phyloP scores from a whole-genome alignment of 2,329 filamentous ascomycete genomes.

The Talaromyces sp. region DNA sequence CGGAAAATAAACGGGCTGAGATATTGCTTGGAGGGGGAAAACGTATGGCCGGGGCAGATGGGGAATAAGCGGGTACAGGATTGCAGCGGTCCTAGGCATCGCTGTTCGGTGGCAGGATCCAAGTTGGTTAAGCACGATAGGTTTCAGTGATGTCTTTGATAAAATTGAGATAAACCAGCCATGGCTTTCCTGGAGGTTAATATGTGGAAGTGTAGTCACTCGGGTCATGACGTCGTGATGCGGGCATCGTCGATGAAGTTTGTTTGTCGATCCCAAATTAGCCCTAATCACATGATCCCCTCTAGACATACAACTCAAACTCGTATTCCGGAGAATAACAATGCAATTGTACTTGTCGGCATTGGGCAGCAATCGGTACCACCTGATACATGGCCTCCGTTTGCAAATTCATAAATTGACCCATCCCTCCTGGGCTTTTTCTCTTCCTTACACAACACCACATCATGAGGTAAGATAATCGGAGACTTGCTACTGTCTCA shows the following conservation, averaged over 20 bases:
- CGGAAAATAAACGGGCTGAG: slow-evolving; percentile 13
- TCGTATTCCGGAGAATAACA: not conserved
- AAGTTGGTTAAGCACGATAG: not conserved
- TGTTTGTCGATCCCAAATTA: not conserved
- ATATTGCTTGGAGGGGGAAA: slow-evolving; percentile 15
- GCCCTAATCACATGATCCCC: not conserved
- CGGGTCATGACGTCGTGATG: not conserved
- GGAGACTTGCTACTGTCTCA: not conserved
- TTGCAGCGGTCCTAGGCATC: slow-evolving; percentile 7
- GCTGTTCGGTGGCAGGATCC: not conserved
- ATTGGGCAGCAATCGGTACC: not conserved
- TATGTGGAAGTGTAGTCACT: not conserved
- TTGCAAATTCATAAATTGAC: not conserved
- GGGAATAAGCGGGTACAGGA: slow-evolving; percentile 12
- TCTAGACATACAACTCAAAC: not conserved
- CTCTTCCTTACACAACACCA: not conserved
- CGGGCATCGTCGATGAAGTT: not conserved
- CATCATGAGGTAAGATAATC: not conserved
- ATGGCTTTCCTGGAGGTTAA: not conserved
- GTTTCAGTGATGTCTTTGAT: not conserved
- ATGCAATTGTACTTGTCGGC: not conserved
- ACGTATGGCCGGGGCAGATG: slow-evolving; percentile 13
- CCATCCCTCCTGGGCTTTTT: not conserved
- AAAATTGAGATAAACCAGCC: not conserved
- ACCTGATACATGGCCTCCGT: not conserved